A percentile compares a stretch with the other conserved stretches of the same genome.
Evolutionary conservation across 345 rosid species (phyloP).

Genomic region (Syzygium aromaticum): DNA sequence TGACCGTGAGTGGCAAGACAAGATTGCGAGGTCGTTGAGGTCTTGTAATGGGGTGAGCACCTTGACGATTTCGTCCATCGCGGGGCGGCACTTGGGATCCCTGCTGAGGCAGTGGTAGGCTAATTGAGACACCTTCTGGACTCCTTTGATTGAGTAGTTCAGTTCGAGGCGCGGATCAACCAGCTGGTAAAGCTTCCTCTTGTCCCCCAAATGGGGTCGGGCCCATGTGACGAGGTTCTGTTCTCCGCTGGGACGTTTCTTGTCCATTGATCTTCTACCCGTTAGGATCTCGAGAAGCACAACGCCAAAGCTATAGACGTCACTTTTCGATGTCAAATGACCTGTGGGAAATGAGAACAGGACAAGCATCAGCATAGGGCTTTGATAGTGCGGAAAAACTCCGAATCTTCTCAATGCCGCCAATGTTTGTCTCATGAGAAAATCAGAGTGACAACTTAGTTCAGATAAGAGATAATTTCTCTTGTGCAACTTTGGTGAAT

Average conservation of each 20-base stretch:
- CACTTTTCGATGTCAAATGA: conserved; percentile 90
- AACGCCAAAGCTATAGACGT: conserved; percentile 93
- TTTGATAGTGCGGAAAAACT: not conserved
- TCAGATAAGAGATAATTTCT: not conserved
- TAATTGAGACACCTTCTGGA: conserved; percentile 63
- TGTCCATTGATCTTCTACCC: conserved; percentile 96
- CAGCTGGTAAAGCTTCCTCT: conserved; percentile 61
- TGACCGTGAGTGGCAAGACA: conserved; percentile 45
- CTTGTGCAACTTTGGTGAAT: not conserved
- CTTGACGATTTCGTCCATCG: conserved; percentile 63
- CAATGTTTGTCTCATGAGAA: not conserved
- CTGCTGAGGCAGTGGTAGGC: conserved; percentile 58
- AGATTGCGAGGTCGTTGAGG: conserved; percentile 58
- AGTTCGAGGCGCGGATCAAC: conserved; percentile 88
- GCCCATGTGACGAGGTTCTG: conserved; percentile 94
- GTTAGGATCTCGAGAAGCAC: conserved; percentile 88
- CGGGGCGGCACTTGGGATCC: conserved; percentile 67
- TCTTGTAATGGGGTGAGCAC: conserved; percentile 53
- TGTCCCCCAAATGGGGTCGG: conserved; percentile 71
- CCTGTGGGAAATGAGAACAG: conserved; percentile 23
- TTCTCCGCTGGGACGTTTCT: conserved; percentile 82
- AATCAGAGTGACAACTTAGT: not conserved
- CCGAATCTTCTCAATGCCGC: not conserved
- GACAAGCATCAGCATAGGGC: not conserved
- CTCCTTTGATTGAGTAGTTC: conserved; percentile 74